These are phyloP conservation scores for Lindgomyces ingoldianus DNA, from an alignment of 495 filamentous ascomycete species.

Conservation along the genomic window DNA sequence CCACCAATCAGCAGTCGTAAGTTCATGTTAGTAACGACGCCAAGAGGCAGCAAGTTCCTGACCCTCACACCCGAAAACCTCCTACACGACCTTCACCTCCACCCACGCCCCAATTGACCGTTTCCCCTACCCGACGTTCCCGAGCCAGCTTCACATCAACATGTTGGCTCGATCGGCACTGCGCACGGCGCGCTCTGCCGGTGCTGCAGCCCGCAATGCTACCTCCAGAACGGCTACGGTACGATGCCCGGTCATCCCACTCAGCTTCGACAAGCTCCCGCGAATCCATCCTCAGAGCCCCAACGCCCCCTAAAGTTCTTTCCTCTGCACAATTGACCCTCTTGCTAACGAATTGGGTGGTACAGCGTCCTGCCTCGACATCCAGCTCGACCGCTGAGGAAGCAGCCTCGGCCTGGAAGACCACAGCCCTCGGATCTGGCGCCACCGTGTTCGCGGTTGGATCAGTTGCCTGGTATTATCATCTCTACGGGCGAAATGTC, in stretches of 20 bases:
- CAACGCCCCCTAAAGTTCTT: slow-evolving; percentile 4
- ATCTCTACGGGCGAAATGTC: slow-evolving; percentile 84
- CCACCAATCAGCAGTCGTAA: slow-evolving; percentile 6
- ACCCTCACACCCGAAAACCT: slow-evolving; percentile 3
- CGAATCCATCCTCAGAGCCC: slow-evolving; percentile 36
- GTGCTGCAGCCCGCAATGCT: slow-evolving; percentile 62
- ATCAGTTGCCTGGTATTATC: slow-evolving; percentile 91
- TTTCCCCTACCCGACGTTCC: slow-evolving; percentile 25
- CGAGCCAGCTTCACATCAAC: slow-evolving; percentile 45
- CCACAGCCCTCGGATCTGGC: slow-evolving; percentile 78
- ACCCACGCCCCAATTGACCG: slow-evolving; percentile 34
- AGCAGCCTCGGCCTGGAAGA: slow-evolving; percentile 59
- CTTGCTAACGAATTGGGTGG: slow-evolving; percentile 36
- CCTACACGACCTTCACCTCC: slow-evolving; percentile 30
- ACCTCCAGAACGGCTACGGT: slow-evolving; percentile 62
- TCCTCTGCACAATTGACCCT: slow-evolving; percentile 25
- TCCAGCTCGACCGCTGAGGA: slow-evolving; percentile 55
- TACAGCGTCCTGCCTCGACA: slow-evolving; percentile 65
- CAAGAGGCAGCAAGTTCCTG: slow-evolving; percentile 12
- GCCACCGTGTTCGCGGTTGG: slow-evolving; percentile 83
- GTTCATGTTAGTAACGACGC: slow-evolving; percentile 8
- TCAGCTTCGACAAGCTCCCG: slow-evolving; percentile 27
- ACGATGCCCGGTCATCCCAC: slow-evolving; percentile 43
- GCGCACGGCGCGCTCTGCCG: slow-evolving; percentile 76
- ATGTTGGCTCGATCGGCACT: slow-evolving; percentile 88